These are phyloP conservation scores for Hymenotorrendiella dingleyae DNA, from an alignment of 2,329 filamentous ascomycete genomes.

Conservation along the genomic window DNA sequence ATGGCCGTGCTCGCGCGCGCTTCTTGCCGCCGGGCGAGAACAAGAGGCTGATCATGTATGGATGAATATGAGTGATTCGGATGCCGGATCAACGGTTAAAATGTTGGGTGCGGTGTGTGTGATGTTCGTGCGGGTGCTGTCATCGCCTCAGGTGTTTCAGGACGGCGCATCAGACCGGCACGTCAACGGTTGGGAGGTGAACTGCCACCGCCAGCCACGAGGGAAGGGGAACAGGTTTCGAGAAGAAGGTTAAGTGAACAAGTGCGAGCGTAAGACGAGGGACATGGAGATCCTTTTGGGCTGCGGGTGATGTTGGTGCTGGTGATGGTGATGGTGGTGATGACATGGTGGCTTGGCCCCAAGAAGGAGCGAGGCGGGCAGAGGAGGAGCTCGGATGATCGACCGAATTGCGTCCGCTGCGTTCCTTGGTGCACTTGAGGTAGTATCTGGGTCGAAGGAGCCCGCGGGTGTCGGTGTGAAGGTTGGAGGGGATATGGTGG, in stretches of 20 bases:
- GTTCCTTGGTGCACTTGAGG: not conserved
- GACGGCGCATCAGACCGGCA: slow-evolving; percentile 3
- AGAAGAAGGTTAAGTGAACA: slow-evolving; percentile 4
- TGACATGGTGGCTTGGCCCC: too few relatives aligned
- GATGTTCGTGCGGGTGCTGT: slow-evolving; percentile 3
- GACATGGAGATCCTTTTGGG: not conserved
- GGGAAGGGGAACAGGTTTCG: slow-evolving; percentile 4
- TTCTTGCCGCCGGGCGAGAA: slow-evolving; percentile 6
- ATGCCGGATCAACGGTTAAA: not conserved
- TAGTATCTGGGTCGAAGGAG: slow-evolving; percentile 3
- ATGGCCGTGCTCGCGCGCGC: slow-evolving; percentile 3
- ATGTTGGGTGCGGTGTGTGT: not conserved
- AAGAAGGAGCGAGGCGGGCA: too few relatives aligned
- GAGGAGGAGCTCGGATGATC: slow-evolving; percentile 3
- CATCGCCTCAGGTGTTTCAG: slow-evolving; percentile 2
- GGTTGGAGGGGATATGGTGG: not conserved
- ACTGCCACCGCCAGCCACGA: not conserved
- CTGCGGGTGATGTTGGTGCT: not conserved
- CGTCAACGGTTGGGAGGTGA: too few relatives aligned
- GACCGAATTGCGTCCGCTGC: not conserved
- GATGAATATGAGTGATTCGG: not conserved
- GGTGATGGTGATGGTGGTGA: too few relatives aligned
- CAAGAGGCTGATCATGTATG: too few relatives aligned
- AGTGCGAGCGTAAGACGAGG: too few relatives aligned
- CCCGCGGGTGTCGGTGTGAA: too few relatives aligned